Conservation (phyloP, 2,329 filamentous ascomycete genomes). For the Claviceps sp. region DNA sequence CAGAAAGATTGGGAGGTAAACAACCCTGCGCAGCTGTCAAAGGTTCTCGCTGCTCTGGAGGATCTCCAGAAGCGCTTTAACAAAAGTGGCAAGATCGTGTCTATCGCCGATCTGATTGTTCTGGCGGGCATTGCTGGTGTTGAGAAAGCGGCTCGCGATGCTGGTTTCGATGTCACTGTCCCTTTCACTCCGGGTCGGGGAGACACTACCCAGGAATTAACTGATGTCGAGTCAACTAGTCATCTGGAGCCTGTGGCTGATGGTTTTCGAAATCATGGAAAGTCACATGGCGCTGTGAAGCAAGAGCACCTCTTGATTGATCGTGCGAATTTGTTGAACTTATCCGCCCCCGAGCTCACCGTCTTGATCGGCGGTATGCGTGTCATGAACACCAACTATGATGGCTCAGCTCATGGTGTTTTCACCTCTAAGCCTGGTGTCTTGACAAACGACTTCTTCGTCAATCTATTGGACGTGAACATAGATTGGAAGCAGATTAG, state of each 20-base stretch:
- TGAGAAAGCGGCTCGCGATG: constrained; percentile 51
- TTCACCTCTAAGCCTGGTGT: constrained; percentile 54
- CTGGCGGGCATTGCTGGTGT: constrained; percentile 57
- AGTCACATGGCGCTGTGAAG: constrained; percentile 43
- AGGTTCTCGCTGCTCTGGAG: constrained; percentile 50
- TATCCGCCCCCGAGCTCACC: constrained; percentile 57
- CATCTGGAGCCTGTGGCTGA: constrained; percentile 59
- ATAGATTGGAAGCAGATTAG: constrained; percentile 43
- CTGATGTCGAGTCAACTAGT: constrained; percentile 48
- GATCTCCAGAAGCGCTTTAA: constrained; percentile 55
- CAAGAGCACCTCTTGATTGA: constrained; percentile 61
- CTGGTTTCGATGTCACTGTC: constrained; percentile 38
- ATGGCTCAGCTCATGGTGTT: constrained; percentile 53
- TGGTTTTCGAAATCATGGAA: constrained; percentile 69
- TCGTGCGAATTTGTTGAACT: constrained; percentile 54
- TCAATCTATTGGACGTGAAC: constrained; percentile 58
- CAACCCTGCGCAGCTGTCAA: constrained; percentile 51
- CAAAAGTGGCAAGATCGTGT: constrained; percentile 55
- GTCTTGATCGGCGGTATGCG: constrained; percentile 62
- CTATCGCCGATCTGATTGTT: constrained; percentile 66
- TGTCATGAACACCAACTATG: constrained; percentile 55
- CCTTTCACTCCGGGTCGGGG: constrained; percentile 61
- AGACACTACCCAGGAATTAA: constrained; percentile 60
- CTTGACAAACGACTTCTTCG: constrained; percentile 70
- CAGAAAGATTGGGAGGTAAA: constrained; percentile 63